Conservation (phyloP, 2,329 filamentous ascomycete genomes). For the Phoma herbarum region DNA sequence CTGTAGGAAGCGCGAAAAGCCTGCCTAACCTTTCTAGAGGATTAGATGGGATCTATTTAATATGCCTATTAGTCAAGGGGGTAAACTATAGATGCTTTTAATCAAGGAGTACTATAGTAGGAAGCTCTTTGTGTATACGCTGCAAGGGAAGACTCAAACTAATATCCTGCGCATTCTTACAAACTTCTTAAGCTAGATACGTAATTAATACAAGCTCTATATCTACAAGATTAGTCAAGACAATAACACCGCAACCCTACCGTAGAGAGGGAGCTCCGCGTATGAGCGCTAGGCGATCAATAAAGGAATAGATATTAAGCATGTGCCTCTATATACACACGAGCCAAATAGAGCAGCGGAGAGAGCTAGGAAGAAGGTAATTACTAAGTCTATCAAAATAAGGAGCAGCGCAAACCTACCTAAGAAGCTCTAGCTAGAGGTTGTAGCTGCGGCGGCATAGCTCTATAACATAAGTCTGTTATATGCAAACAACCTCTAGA, state of each 20-base stretch:
- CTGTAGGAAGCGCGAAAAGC: neutral
- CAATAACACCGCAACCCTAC: neutral
- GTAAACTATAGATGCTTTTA: neutral
- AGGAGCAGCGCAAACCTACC: neutral
- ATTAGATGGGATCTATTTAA: neutral
- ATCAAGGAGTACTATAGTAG: neutral
- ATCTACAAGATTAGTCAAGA: neutral
- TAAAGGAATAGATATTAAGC: neutral
- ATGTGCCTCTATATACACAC: neutral
- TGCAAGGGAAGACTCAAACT: no score
- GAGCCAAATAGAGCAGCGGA: neutral
- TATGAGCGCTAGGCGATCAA: neutral
- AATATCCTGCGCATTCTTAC: neutral
- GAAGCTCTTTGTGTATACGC: no score
- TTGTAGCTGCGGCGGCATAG: neutral
- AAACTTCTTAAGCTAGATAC: neutral
- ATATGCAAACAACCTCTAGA: no score
- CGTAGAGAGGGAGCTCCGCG: neutral
- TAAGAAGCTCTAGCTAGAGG: neutral
- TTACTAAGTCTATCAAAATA: neutral
- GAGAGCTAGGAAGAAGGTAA: neutral
- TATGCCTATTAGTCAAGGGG: neutral
- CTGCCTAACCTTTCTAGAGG: neutral
- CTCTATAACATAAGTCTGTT: neutral
- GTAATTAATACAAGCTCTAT: neutral